Percentiles rank a stretch among this genome's conserved stretches.
These are phyloP conservation scores for Trypanosoma avium DNA, from an alignment of 208 protist genomes.

Conservation along the genomic window DNA sequence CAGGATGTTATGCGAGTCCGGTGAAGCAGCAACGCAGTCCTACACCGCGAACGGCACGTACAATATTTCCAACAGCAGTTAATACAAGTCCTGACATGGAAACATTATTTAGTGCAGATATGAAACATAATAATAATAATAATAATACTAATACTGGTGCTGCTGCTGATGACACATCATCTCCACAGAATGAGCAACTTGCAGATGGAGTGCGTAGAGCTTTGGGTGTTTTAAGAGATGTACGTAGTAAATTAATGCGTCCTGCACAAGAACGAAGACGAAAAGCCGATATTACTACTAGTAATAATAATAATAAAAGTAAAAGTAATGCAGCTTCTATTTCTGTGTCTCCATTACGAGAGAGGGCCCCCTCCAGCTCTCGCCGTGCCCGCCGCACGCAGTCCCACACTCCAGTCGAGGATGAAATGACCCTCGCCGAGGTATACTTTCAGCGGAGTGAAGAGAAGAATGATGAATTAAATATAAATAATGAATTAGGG, in stretches of 20 bases:
- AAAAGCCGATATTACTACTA: not conserved
- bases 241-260: conserved; percentile 45
- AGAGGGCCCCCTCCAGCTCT: conserved; percentile 4
- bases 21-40: conserved; percentile 14
- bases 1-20: conserved; percentile 14
- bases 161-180: no score
- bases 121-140: no score
- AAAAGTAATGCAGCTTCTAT: not conserved
- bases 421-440: conserved; percentile 3
- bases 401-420: conserved; percentile 1
- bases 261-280: conserved; percentile 25
- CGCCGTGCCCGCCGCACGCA: not conserved
- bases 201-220: conserved; percentile 63
- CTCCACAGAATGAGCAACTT: conserved; percentile 15
- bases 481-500: no score
- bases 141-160: no score
- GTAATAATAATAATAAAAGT: no score
- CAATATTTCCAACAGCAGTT: conserved; percentile 16
- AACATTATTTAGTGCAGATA: not conserved
- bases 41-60: conserved; percentile 26
- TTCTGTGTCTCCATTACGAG: conserved; percentile 19
- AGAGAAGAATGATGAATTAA: conserved; percentile 6
- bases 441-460: conserved; percentile 4
- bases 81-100: not conserved
- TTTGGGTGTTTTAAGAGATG: conserved; percentile 61